A percentile compares a stretch with the other conserved stretches of the same genome.
phyloP scores from a whole-genome alignment of 2,329 filamentous ascomycete species.

The Gremmenia infestans region DNA sequence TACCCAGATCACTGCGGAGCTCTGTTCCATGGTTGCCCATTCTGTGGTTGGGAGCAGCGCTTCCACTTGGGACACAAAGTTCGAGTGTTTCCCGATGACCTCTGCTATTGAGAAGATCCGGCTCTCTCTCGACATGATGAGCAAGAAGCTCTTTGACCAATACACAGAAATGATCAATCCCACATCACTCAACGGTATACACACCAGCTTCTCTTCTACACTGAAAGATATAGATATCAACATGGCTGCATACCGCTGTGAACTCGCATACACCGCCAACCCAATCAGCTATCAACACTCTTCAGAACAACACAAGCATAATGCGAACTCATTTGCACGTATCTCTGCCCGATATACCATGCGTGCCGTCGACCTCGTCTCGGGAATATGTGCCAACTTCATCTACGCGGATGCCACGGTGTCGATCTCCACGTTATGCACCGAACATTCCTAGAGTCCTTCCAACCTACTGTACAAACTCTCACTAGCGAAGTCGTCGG shows the following conservation, averaged over 20 bases:
- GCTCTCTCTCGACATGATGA: conserved; percentile 46
- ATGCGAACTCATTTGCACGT: conserved; percentile 60
- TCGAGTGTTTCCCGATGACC: conserved; percentile 58
- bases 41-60: conserved; percentile 48
- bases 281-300: conserved; percentile 57
- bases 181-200: conserved; percentile 52
- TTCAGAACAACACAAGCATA: conserved; percentile 64
- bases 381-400: conserved; percentile 50
- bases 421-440: conserved; percentile 44
- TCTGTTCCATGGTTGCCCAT: conserved; percentile 67
- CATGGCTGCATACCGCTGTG: conserved; percentile 58
- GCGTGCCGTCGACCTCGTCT: conserved; percentile 37
- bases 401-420: conserved; percentile 53
- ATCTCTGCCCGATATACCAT: conserved; percentile 50
- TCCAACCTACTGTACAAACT: not conserved
- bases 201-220: conserved; percentile 51
- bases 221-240: conserved; percentile 63
- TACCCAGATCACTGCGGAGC: conserved; percentile 52
- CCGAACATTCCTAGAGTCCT: not conserved
- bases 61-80: conserved; percentile 56
- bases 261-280: conserved; percentile 56
- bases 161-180: conserved; percentile 59
- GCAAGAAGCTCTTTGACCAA: conserved; percentile 61
- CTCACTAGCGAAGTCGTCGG: not conserved
- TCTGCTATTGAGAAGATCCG: conserved; percentile 60